phyloP scores from a whole-genome alignment of 805 yeast genomes.

The Yarrowia sp. region DNA sequence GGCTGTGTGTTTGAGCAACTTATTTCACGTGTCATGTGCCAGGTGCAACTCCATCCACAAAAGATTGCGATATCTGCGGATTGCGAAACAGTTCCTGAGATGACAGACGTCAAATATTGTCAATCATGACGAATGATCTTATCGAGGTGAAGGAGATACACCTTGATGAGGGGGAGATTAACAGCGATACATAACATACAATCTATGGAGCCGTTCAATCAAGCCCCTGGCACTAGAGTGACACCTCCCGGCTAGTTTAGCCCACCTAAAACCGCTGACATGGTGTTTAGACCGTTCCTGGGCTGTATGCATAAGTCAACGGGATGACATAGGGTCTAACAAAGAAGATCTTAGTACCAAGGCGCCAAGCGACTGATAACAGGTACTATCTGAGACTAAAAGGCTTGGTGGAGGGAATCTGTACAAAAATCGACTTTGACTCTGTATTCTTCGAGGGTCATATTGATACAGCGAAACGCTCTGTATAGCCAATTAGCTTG shows the following conservation, averaged over 20 bases:
- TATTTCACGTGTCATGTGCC: constrained; percentile 18
- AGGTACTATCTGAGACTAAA: constrained; percentile 19
- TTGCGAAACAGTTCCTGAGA: neutral
- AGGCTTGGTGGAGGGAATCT: constrained; percentile 9
- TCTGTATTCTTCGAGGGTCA: no score
- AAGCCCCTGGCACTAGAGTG: neutral
- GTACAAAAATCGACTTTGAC: neutral
- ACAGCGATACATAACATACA: no score
- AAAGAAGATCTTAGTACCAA: constrained; percentile 6
- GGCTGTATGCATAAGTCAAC: constrained; percentile 6
- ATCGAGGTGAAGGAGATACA: neutral
- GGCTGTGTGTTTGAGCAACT: neutral
- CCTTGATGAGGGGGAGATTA: no score
- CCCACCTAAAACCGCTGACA: no score
- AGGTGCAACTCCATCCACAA: neutral
- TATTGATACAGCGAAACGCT: no score
- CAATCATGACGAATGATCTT: neutral
- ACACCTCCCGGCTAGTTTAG: no score
- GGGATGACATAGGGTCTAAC: neutral
- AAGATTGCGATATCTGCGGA: neutral
- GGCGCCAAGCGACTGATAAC: neutral
- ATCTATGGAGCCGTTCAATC: neutral
- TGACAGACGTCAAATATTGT: neutral
- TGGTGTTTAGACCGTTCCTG: constrained; percentile 1
- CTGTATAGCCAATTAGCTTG: no score